These are phyloP conservation scores for Mortierella sp. DNA, from an alignment of 371 early-diverging fungal species.

Conservation along the genomic window DNA sequence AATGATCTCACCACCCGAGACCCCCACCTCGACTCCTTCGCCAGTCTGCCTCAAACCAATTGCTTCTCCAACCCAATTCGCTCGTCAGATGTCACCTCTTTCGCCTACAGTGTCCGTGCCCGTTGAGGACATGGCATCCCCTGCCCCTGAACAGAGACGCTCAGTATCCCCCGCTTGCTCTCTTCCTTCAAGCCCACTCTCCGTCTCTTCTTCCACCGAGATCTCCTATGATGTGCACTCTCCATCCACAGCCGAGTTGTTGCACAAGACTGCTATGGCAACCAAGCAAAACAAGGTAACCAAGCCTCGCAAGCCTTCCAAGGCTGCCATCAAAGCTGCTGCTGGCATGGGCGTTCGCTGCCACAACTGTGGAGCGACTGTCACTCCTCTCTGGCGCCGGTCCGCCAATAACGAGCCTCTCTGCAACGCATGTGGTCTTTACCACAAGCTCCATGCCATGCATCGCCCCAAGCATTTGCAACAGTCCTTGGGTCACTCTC, in stretches of 20 bases:
- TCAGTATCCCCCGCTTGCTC: conserved; percentile 69
- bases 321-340: conserved; percentile 51
- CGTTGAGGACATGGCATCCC: conserved; percentile 73
- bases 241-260: conserved; percentile 34
- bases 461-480: conserved; percentile 73
- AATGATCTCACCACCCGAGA: conserved; percentile 47
- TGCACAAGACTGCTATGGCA: conserved; percentile 54
- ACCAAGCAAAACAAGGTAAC: conserved; percentile 60
- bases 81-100: conserved; percentile 43
- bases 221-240: conserved; percentile 55
- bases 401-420: conserved; percentile 85
- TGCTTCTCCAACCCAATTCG: conserved; percentile 21
- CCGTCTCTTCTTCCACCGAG: conserved; percentile 46
- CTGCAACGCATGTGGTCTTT: conserved; percentile 98
- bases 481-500: conserved; percentile 24
- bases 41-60: conserved; percentile 48
- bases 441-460: conserved; percentile 86
- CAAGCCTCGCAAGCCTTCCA: conserved; percentile 51
- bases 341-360: conserved; percentile 66
- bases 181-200: conserved; percentile 81
- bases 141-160: conserved; percentile 85
- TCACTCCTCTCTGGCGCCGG: conserved; percentile 97
- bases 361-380: conserved; percentile 89
- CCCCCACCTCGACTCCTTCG: conserved; percentile 47
- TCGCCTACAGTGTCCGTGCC: conserved; percentile 20